These are phyloP conservation scores for Simmondsia chinensis DNA, from an alignment of 148 eudicot genomes.

Conservation along the genomic window DNA sequence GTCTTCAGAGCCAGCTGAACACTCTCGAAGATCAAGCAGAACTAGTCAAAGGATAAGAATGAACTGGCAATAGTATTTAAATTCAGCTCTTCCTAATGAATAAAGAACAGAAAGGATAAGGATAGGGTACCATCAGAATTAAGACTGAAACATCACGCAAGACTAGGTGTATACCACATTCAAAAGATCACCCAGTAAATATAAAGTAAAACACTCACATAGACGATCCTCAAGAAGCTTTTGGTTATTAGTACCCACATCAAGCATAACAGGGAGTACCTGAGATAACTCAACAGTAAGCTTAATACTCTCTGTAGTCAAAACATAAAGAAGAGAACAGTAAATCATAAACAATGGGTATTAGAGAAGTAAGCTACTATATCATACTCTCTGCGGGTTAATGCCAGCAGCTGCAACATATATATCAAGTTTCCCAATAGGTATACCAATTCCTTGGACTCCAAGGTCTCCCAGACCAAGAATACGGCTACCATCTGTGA, in stretches of 20 bases:
- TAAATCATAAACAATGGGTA: not conserved
- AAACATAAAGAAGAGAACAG: not conserved
- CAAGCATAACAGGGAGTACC: conserved; percentile 97
- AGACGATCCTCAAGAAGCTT: conserved; percentile 81
- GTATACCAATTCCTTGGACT: conserved; percentile 97
- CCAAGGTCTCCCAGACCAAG: conserved; percentile 99
- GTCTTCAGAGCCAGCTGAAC: no score
- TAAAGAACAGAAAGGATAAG: no score
- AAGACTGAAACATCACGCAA: no score
- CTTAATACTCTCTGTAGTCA: not conserved
- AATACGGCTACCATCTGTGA: conserved; percentile 99
- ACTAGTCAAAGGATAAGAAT: no score
- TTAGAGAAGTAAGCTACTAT: not conserved
- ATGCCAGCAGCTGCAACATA: conserved; percentile 99
- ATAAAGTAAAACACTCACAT: conserved; percentile 36
- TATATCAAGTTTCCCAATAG: conserved; percentile 94
- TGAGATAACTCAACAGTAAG: conserved; percentile 14
- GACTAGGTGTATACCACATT: no score
- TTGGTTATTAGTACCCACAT: conserved; percentile 94
- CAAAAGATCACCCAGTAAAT: not conserved
- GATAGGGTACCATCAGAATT: no score
- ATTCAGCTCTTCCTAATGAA: no score
- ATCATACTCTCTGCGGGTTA: conserved; percentile 81
- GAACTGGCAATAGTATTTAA: no score
- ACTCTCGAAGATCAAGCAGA: no score